Evolutionary conservation across 805 yeast species (phyloP), one percentile per base, ranked within the genome.

Genomic region (Spencermartinsiella europaea): DNA sequence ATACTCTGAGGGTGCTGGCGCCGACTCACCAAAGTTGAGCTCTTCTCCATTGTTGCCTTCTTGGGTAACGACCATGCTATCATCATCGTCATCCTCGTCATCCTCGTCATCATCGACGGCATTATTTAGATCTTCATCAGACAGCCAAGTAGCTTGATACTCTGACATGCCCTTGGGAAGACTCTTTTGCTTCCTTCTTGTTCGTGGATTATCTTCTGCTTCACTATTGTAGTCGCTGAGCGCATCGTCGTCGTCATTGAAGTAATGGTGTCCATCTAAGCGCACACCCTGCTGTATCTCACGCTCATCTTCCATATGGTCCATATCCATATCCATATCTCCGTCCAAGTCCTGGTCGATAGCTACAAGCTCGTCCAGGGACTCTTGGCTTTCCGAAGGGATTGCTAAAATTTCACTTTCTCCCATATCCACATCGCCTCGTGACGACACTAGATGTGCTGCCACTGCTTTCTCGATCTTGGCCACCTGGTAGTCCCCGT

Each of bases 401-500:
- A 25, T 4, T 3, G 44, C 53, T 31, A 58, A 50, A 5, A 63
- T 53, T 14, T 62, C 62, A 43, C 52, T 57, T 31, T 61, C 69
- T 8, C 60, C 65, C 17, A 55, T 60, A 22, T 61, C 56, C 17
- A 42, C 46, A 3, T 31, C 65, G 31, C 12, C 31, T 25, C 12
- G 7, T 16, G 38, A 45, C 16, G 34, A 31, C 4, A 17, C 7
- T 10, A 37, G 42, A 16, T 34, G 38, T 14, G 47, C 21, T 14
- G 16, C 14, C 2, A 38, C 22, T 10, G 46, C 40, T 16, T 60
- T 62, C 57, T 83, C 89, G 46, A 93, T 77, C 41, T 68, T 74
- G 40, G 76, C 81, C 19, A 93, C 65, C 64, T 83, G 88, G 69
- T 79, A 89, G 64, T 93, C 98, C 15, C 99, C 99, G 50, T 75